phyloP scores from a whole-genome alignment of 257 asterid species.

The Orobanche coerulescens region DNA sequence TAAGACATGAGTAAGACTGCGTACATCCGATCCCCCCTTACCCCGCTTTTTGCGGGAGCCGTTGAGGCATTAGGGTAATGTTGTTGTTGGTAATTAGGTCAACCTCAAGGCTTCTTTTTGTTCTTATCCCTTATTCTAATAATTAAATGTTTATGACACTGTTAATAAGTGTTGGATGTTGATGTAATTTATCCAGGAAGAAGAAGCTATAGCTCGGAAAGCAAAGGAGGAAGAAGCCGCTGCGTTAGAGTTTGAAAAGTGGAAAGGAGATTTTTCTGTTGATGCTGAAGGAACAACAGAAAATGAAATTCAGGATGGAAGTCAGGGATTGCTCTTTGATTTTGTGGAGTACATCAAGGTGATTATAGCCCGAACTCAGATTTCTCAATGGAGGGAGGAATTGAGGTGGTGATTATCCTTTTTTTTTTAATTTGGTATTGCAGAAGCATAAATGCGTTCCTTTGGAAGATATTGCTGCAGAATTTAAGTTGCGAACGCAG shows the following conservation, averaged over 20 bases:
- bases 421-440: slow-evolving; percentile 24
- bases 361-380: not conserved
- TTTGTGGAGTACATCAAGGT: slow-evolving; percentile 98
- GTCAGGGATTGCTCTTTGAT: slow-evolving; percentile 70
- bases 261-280: slow-evolving; percentile 92
- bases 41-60: no score
- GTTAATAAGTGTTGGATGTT: slow-evolving; percentile 1
- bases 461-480: slow-evolving; percentile 96
- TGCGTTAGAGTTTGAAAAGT: slow-evolving; percentile 84
- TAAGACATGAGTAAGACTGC: no score
- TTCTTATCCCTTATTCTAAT: no score
- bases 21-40: no score
- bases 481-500: slow-evolving; percentile 93
- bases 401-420: slow-evolving; percentile 1
- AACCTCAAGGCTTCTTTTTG: no score
- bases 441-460: slow-evolving; percentile 95
- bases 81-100: no score
- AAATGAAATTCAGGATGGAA: slow-evolving; percentile 76
- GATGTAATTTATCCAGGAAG: slow-evolving; percentile 68
- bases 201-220: slow-evolving; percentile 80
- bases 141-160: not conserved
- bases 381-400: slow-evolving; percentile 4
- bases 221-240: slow-evolving; percentile 94
- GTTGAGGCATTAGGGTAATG: no score
- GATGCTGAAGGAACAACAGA: slow-evolving; percentile 96